Percentiles rank a stretch among this genome's conserved stretches.
Conservation (phyloP, 2,329 filamentous ascomycete genomes). For the Pleoardoris graminearum region DNA sequence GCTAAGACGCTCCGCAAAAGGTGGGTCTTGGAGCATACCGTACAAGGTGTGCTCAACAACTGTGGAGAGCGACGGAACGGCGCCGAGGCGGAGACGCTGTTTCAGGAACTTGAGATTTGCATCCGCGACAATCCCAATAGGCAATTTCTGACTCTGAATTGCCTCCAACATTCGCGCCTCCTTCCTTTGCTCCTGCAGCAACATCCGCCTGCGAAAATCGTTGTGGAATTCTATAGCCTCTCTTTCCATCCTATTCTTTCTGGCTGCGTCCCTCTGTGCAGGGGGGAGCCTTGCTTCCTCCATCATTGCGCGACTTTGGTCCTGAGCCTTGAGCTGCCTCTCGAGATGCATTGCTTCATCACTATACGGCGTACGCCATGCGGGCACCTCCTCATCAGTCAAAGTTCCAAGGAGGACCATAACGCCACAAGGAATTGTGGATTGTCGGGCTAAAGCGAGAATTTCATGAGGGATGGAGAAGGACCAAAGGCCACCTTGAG, state of each 20-base stretch:
- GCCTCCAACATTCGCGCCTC: slow-evolving; percentile 27
- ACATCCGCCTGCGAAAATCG: slow-evolving; percentile 13
- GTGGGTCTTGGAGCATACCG: slow-evolving; percentile 22
- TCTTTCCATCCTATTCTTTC: slow-evolving; percentile 15
- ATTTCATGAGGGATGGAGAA: slow-evolving; percentile 61
- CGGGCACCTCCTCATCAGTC: slow-evolving; percentile 57
- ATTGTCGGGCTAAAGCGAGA: slow-evolving; percentile 55
- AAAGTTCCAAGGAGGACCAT: slow-evolving; percentile 59
- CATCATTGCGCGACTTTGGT: slow-evolving; percentile 17
- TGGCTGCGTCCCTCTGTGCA: slow-evolving; percentile 20
- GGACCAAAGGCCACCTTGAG: slow-evolving; percentile 62
- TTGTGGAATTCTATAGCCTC: slow-evolving; percentile 26
- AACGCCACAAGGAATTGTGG: slow-evolving; percentile 62
- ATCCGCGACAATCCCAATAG: slow-evolving; percentile 21
- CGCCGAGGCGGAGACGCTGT: slow-evolving; percentile 10
- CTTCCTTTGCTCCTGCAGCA: slow-evolving; percentile 20
- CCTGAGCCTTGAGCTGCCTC: slow-evolving; percentile 22
- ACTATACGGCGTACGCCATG: slow-evolving; percentile 52
- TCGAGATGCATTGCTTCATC: slow-evolving; percentile 24
- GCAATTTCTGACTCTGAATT: slow-evolving; percentile 23
- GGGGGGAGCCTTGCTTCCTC: slow-evolving; percentile 26
- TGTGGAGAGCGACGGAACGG: slow-evolving; percentile 2
- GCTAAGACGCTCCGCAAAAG: slow-evolving; percentile 19
- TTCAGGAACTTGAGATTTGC: slow-evolving; percentile 22
- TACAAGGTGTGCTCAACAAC: slow-evolving; percentile 28